Evolutionary conservation across 2,329 filamentous ascomycete species (phyloP).

Genomic region (Colletotrichum cuscutae): DNA sequence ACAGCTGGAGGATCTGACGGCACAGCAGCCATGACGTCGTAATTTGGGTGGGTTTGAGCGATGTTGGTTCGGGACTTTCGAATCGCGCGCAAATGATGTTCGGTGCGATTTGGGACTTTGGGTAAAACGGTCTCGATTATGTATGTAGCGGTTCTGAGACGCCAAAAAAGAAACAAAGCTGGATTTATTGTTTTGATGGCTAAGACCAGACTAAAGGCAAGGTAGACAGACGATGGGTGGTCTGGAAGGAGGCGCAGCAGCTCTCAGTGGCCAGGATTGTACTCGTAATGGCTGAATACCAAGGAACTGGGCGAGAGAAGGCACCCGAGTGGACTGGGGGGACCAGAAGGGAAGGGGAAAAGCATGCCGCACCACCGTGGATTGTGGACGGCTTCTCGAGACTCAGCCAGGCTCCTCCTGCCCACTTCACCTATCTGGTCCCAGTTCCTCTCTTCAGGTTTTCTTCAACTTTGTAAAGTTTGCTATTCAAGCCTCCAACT

Average conservation of each 20-base stretch:
- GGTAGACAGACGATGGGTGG: not conserved
- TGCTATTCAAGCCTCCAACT: not conserved
- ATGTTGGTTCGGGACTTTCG: not conserved
- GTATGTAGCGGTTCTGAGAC: not conserved
- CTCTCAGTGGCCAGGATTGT: slow-evolving; percentile 26
- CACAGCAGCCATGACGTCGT: slow-evolving; percentile 31
- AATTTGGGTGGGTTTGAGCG: slow-evolving; percentile 15
- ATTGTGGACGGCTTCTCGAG: not conserved
- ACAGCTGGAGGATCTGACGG: slow-evolving; percentile 24
- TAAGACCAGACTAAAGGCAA: slow-evolving; percentile 1
- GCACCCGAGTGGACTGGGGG: not conserved
- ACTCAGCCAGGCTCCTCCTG: slow-evolving; percentile 19
- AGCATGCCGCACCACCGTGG: not conserved
- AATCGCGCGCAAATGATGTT: not conserved
- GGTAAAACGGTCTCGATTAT: not conserved
- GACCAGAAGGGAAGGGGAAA: not conserved
- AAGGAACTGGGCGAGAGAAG: not conserved
- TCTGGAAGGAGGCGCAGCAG: slow-evolving; percentile 29
- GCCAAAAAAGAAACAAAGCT: not conserved
- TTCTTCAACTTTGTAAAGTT: not conserved
- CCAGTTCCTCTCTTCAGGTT: not conserved
- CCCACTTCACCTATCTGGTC: not conserved
- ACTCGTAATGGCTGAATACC: slow-evolving; percentile 1
- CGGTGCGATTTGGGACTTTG: not conserved
- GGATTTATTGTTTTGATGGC: not conserved